Conservation (phyloP, 2,329 filamentous ascomycete genomes). For the Phoma sp. region DNA sequence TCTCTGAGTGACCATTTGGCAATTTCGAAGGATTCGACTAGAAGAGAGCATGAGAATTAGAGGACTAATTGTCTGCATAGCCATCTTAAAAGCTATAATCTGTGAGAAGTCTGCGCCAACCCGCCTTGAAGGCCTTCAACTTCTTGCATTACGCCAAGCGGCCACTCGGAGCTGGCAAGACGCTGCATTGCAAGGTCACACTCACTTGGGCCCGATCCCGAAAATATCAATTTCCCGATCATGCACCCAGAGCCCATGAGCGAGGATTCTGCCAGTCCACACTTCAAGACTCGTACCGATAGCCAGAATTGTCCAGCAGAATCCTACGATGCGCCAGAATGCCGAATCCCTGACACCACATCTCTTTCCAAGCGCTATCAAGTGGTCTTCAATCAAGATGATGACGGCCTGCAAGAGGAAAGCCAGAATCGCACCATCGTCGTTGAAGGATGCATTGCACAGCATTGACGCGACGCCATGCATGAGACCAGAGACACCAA, state of each 20-base stretch:
- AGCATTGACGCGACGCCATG: slow-evolving; percentile 30
- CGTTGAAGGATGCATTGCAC: slow-evolving; percentile 16
- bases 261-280: slow-evolving; percentile 12
- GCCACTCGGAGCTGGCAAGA: no score
- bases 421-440: slow-evolving; percentile 21
- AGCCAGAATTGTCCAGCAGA: slow-evolving; percentile 28
- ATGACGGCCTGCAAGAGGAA: slow-evolving; percentile 34
- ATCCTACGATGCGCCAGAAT: slow-evolving; percentile 30
- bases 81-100: no score
- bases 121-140: no score
- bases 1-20: no score
- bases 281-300: slow-evolving; percentile 21
- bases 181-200: not conserved
- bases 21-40: no score
- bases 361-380: slow-evolving; percentile 29
- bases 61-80: no score
- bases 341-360: slow-evolving; percentile 21
- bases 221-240: slow-evolving; percentile 24
- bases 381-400: slow-evolving; percentile 40
- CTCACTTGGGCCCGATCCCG: slow-evolving; percentile 24
- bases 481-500: slow-evolving; percentile 25
- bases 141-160: no score
- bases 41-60: no score
- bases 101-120: no score
- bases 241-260: slow-evolving; percentile 32